Percentiles rank a stretch among this genome's conserved stretches.
These are phyloP conservation scores for Escovopsis sp. DNA, from an alignment of 2,329 filamentous ascomycete genomes.

Conservation along the genomic window DNA sequence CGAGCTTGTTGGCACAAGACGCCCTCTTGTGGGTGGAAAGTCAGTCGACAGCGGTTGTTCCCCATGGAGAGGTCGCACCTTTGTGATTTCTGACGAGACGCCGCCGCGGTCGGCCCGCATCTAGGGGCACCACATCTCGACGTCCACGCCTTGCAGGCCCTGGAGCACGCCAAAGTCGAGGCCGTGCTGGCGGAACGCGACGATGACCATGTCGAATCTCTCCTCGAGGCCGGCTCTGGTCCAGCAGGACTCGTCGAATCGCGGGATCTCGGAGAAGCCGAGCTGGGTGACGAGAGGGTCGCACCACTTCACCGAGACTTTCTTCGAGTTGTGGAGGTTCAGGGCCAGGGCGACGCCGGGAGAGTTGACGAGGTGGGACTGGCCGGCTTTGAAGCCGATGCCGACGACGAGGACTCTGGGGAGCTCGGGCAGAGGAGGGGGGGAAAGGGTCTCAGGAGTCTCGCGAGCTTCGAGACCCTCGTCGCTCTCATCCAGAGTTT, in stretches of 20 bases:
- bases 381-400: slow-evolving; percentile 35
- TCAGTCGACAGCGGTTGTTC: no score
- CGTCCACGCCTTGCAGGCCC: slow-evolving; percentile 17
- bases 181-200: slow-evolving; percentile 27
- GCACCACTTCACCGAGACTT: slow-evolving; percentile 28
- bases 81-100: no score
- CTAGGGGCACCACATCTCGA: slow-evolving; percentile 25
- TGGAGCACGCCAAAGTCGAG: slow-evolving; percentile 27
- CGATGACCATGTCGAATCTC: slow-evolving; percentile 28
- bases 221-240: slow-evolving; percentile 18
- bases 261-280: slow-evolving; percentile 24
- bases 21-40: no score
- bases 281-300: slow-evolving; percentile 30
- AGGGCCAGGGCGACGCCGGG: slow-evolving; percentile 29
- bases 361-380: slow-evolving; percentile 32
- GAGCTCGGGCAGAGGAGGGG: neutral
- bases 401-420: slow-evolving; percentile 29
- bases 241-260: slow-evolving; percentile 25
- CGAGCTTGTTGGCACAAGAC: no score
- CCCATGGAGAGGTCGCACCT: no score
- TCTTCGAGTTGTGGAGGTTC: slow-evolving; percentile 19
- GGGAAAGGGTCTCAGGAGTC: no score
- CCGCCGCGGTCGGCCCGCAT: neutral
- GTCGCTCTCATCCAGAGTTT: no score
- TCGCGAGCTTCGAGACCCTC: neutral